Percentiles rank a stretch among this genome's conserved stretches.
Evolutionary conservation across 768 basidiomycete species (phyloP).

Genomic region (Mycena metata): DNA sequence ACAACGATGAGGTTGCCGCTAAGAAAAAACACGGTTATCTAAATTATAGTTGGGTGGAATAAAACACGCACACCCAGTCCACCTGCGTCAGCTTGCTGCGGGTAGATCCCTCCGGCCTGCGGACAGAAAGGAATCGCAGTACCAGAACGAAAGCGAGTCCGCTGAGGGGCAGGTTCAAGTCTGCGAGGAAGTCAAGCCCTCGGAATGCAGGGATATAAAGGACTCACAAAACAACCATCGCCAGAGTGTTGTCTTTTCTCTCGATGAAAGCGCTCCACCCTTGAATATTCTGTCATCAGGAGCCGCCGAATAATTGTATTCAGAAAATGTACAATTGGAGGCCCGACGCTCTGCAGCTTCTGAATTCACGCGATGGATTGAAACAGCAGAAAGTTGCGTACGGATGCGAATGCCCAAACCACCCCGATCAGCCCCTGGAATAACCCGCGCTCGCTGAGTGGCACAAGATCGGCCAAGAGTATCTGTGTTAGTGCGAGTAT

Average conservation of each 20-base stretch:
- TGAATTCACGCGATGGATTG: background rate
- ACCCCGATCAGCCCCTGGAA: slow-evolving; percentile 50
- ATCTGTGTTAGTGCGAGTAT: slow-evolving; percentile 53
- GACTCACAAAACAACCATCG: slow-evolving; percentile 47
- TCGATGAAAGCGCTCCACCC: slow-evolving; percentile 40
- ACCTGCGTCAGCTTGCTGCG: slow-evolving; percentile 47
- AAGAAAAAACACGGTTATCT: background rate
- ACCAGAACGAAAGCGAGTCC: slow-evolving; percentile 38
- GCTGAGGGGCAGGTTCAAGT: slow-evolving; percentile 51
- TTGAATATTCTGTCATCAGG: background rate
- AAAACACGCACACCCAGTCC: slow-evolving; percentile 51
- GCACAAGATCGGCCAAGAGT: slow-evolving; percentile 58
- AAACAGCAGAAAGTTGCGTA: background rate
- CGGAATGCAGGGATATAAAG: background rate
- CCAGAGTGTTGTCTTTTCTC: slow-evolving; percentile 38
- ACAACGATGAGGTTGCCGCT: slow-evolving; percentile 53
- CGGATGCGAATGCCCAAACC: slow-evolving; percentile 49
- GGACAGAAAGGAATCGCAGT: slow-evolving; percentile 39
- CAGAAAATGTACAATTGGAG: slow-evolving; percentile 16
- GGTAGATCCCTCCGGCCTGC: slow-evolving; percentile 45
- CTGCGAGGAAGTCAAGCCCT: slow-evolving; percentile 30
- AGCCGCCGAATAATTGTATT: no score
- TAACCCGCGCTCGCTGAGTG: slow-evolving; percentile 56
- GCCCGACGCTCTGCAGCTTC: background rate
- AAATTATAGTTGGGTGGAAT: no score